These are phyloP conservation scores for Echeveria elegans DNA, from an alignment of 164 flowering plant genomes.

Conservation along the genomic window DNA sequence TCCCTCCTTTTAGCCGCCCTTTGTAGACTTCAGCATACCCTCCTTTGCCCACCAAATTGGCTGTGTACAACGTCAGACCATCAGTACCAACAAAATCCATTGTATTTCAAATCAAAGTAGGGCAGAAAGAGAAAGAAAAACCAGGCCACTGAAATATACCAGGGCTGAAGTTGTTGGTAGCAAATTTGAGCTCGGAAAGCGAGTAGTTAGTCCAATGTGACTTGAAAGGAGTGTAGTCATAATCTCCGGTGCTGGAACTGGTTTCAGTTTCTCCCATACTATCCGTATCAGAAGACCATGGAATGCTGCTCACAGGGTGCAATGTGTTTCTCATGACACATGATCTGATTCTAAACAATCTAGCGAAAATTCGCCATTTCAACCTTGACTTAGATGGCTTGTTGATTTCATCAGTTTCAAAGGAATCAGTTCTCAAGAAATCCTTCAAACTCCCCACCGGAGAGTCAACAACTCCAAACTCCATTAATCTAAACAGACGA, in stretches of 20 bases:
- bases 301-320: slow-evolving; percentile 22
- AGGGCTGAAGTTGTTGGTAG: slow-evolving; percentile 41
- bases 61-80: slow-evolving; percentile 21
- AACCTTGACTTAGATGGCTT: slow-evolving; percentile 18
- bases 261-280: slow-evolving; percentile 20
- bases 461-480: slow-evolving; percentile 11
- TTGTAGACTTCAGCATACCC: slow-evolving; percentile 91
- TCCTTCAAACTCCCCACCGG: slow-evolving; percentile 19
- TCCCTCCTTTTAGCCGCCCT: slow-evolving; percentile 62
- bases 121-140: neutral
- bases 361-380: slow-evolving; percentile 47
- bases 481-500: neutral
- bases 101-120: neutral
- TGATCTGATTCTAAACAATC: slow-evolving; percentile 35
- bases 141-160: slow-evolving; percentile 19
- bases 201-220: slow-evolving; percentile 48
- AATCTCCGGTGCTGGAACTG: slow-evolving; percentile 23
- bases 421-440: slow-evolving; percentile 17
- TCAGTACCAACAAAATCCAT: neutral
- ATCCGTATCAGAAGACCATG: slow-evolving; percentile 25
- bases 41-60: slow-evolving; percentile 79
- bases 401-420: slow-evolving; percentile 28
- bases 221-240: slow-evolving; percentile 34
- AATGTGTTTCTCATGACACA: slow-evolving; percentile 27
- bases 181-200: slow-evolving; percentile 34